These are phyloP conservation scores for Chlamydomonas sp. DNA, from an alignment of 139 green algal species.

Conservation along the genomic window DNA sequence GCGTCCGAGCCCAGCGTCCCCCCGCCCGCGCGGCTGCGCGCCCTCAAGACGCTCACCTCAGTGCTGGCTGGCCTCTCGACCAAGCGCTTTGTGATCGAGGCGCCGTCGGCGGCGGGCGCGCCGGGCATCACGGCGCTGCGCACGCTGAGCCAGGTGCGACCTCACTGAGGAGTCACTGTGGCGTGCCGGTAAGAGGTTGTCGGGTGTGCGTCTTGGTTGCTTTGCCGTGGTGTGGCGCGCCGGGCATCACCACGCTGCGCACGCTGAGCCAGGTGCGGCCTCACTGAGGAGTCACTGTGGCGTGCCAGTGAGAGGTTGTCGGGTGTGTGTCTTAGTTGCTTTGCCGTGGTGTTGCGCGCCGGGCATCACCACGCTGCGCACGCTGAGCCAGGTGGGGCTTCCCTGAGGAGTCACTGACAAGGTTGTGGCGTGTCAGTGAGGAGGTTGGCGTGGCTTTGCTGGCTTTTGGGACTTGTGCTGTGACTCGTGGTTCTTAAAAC, in stretches of 20 bases:
- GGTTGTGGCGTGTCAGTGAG: too few relatives aligned
- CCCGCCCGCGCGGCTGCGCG: constrained; percentile 30
- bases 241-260: not conserved
- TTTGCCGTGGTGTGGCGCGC: not conserved
- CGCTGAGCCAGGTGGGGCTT: not conserved
- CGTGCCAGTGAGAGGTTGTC: too few relatives aligned
- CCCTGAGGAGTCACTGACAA: too few relatives aligned
- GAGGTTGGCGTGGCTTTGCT: too few relatives aligned
- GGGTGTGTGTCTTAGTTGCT: not conserved
- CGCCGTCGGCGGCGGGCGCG: constrained; percentile 6
- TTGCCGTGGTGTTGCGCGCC: not conserved
- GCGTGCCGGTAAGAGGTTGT: too few relatives aligned
- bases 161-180: not conserved
- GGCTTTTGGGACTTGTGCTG: too few relatives aligned
- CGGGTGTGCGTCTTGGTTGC: not conserved
- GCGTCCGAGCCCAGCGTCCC: too few relatives aligned
- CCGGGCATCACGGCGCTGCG: too few relatives aligned
- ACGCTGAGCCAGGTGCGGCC: not conserved
- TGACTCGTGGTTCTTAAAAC: too few relatives aligned
- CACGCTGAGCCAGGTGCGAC: not conserved
- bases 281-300: too few relatives aligned
- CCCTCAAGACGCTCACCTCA: constrained; percentile 55
- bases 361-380: not conserved
- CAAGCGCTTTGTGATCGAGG: constrained; percentile 69
- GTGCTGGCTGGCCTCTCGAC: constrained; percentile 52